Evolutionary conservation across 1,139 yeast genomes (phyloP).

Genomic region (Diutina rugosa): DNA sequence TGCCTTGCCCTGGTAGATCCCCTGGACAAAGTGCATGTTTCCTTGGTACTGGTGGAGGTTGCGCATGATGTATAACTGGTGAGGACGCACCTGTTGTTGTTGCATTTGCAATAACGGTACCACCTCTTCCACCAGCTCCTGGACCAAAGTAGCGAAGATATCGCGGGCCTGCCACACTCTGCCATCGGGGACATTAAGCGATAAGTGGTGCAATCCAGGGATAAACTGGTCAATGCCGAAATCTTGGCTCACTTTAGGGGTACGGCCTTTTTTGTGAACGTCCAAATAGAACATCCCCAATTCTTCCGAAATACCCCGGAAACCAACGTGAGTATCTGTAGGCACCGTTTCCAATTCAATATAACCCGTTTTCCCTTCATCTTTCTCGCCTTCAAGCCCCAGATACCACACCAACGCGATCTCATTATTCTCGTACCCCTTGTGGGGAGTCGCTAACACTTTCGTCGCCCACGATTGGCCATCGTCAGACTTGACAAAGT

Average conservation of each 20-base stretch:
- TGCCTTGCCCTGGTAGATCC: slow-evolving; percentile 59
- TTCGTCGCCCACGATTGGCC: slow-evolving; percentile 72
- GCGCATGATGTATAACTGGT: slow-evolving; percentile 41
- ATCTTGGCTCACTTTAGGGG: slow-evolving; percentile 30
- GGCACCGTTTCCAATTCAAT: slow-evolving; percentile 4
- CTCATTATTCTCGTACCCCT: slow-evolving; percentile 32
- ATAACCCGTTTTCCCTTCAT: slow-evolving; percentile 13
- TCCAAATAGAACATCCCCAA: slow-evolving; percentile 42
- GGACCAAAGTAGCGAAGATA: slow-evolving; percentile 54
- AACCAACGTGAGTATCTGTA: slow-evolving; percentile 19
- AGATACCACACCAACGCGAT: slow-evolving; percentile 70
- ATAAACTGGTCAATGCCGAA: slow-evolving; percentile 26
- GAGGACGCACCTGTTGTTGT: slow-evolving; percentile 24
- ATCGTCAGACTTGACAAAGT: slow-evolving; percentile 62
- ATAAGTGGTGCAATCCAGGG: slow-evolving; percentile 37
- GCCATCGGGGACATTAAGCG: slow-evolving; percentile 60
- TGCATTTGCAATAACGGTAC: slow-evolving; percentile 20
- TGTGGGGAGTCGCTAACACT: slow-evolving; percentile 48
- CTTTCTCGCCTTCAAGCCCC: slow-evolving; percentile 45
- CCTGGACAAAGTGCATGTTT: slow-evolving; percentile 69
- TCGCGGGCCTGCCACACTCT: slow-evolving; percentile 75
- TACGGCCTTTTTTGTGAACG: slow-evolving; percentile 35
- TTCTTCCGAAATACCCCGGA: slow-evolving; percentile 43
- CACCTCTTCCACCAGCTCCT: slow-evolving; percentile 50
- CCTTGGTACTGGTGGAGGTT: slow-evolving; percentile 56